These are phyloP conservation scores for Gilbertella persicaria DNA, from an alignment of 371 early-diverging fungal genomes.

Conservation along the genomic window DNA sequence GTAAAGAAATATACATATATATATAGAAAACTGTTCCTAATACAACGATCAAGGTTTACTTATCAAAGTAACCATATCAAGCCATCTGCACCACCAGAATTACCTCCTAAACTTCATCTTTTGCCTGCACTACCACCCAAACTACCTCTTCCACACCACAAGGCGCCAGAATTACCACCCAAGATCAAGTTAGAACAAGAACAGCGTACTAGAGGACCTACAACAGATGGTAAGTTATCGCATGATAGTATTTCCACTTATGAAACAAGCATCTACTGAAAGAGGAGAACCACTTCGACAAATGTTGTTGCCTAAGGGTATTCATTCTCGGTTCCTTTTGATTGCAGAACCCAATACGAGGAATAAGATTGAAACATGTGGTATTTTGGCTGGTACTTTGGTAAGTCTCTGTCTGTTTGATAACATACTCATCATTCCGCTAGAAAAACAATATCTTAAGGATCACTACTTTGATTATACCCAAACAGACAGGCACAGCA, in stretches of 20 bases:
- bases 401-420: constrained; percentile 32
- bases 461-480: constrained; percentile 83
- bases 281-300: constrained; percentile 67
- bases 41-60: constrained; percentile 12
- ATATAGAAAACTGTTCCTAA: background rate
- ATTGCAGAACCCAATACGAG: constrained; percentile 78
- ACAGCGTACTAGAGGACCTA: constrained; percentile 3
- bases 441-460: constrained; percentile 68
- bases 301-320: constrained; percentile 62
- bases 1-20: constrained; percentile 4
- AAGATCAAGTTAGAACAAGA: constrained; percentile 19
- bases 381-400: constrained; percentile 80
- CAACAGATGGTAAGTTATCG: constrained; percentile 17
- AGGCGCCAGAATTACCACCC: constrained; percentile 30
- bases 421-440: background rate
- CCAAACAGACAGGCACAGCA: constrained; percentile 86
- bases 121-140: constrained; percentile 41
- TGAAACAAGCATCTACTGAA: constrained; percentile 48
- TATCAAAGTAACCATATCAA: constrained; percentile 13
- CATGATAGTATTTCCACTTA: background rate
- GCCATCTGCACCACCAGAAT: constrained; percentile 20
- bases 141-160: constrained; percentile 13
- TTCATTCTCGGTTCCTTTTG: constrained; percentile 69
- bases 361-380: constrained; percentile 89
- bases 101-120: constrained; percentile 21